Evolutionary conservation across 2,329 filamentous ascomycete species (phyloP).

Genomic region (Sclerotinia subarctica): DNA sequence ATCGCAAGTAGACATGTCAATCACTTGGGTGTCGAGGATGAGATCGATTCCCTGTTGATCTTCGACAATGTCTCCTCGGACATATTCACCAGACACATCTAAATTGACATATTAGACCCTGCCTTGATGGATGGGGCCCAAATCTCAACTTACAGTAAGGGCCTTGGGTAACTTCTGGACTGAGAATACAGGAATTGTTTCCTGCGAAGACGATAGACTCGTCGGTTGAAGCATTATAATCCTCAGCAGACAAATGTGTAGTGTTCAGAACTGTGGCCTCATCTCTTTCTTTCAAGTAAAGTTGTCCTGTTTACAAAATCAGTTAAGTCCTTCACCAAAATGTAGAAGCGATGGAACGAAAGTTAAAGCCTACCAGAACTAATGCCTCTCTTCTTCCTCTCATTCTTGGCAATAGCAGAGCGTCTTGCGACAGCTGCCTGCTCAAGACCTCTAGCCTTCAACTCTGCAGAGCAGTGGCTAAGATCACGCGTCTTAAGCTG

Average conservation of each 20-base stretch:
- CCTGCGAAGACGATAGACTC: constrained; percentile 42
- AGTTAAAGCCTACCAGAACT: not conserved
- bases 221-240: constrained; percentile 40
- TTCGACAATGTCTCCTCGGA: constrained; percentile 36
- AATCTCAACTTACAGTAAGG: constrained; percentile 46
- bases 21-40: constrained; percentile 43
- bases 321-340: not conserved
- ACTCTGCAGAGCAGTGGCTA: constrained; percentile 41
- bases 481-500: constrained; percentile 38
- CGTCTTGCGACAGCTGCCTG: constrained; percentile 39
- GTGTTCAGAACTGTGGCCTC: constrained; percentile 22
- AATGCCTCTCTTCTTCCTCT: constrained; percentile 39
- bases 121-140: not conserved
- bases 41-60: constrained; percentile 41
- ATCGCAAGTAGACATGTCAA: constrained; percentile 44
- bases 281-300: constrained; percentile 24
- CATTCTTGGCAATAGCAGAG: constrained; percentile 36
- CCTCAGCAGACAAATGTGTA: constrained; percentile 25
- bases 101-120: not conserved
- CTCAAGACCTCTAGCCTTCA: constrained; percentile 42
- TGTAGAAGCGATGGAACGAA: not conserved
- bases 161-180: constrained; percentile 52
- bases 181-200: constrained; percentile 48
- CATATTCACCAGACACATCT: constrained; percentile 42
- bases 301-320: not conserved